A percentile compares a stretch with the other conserved stretches of the same genome.
Conservation (phyloP, 2,329 filamentous ascomycete species). For the Magnaporthiopsis incrustans region DNA sequence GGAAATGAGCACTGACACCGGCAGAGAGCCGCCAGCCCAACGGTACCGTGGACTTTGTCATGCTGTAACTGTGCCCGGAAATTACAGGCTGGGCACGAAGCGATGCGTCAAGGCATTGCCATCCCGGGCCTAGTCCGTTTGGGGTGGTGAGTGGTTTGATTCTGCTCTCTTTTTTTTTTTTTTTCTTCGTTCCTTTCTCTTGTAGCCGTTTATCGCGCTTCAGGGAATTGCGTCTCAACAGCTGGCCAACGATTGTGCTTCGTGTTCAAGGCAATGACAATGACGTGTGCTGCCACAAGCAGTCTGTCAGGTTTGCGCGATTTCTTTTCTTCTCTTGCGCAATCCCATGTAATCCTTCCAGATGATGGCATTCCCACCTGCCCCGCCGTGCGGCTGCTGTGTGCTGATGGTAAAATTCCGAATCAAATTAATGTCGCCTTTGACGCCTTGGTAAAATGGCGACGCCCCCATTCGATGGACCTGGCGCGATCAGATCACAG, state of each 20-base stretch:
- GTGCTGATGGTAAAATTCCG: not conserved
- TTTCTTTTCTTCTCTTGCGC: not conserved
- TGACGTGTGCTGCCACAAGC: not conserved
- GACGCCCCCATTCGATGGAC: not conserved
- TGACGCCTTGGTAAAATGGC: not conserved
- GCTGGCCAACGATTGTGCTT: not conserved
- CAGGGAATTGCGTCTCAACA: not conserved
- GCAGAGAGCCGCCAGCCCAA: not conserved
- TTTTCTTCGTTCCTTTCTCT: not conserved
- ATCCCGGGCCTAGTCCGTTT: not conserved
- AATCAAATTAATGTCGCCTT: not conserved
- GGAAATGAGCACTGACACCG: not conserved
- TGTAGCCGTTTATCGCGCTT: not conserved
- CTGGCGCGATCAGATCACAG: not conserved
- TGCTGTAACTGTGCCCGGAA: not conserved
- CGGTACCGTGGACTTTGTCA: not conserved
- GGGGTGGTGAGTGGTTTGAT: not conserved
- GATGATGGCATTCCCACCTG: not conserved
- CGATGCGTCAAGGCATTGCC: not conserved
- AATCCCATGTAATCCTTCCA: not conserved
- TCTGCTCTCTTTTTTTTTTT: not conserved
- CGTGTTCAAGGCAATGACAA: not conserved
- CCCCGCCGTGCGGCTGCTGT: not conserved
- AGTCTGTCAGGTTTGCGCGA: not conserved
- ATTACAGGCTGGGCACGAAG: slow-evolving; percentile 1